phyloP scores from a whole-genome alignment of 2,329 filamentous ascomycete species.

The Neoascochyta sp. region DNA sequence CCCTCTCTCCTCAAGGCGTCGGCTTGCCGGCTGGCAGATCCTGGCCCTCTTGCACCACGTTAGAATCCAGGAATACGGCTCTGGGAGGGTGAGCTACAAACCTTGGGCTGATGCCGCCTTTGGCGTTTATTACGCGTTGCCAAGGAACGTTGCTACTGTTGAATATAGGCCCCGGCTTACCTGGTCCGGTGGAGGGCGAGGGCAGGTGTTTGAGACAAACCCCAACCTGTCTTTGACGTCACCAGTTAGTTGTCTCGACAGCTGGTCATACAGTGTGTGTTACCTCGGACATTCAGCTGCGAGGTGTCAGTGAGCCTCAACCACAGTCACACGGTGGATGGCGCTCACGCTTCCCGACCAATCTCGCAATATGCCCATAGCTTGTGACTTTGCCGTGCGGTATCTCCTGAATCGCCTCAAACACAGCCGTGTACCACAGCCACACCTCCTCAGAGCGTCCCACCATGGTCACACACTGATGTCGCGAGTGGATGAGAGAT shows the following conservation, averaged over 20 bases:
- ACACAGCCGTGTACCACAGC: constrained; percentile 74
- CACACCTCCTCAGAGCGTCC: constrained; percentile 67
- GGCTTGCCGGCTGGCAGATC: constrained; percentile 47
- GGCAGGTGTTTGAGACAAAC: constrained; percentile 85
- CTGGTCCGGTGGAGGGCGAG: constrained; percentile 41
- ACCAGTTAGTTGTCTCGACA: constrained; percentile 51
- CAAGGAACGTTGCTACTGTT: constrained; percentile 81
- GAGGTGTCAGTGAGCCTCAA: constrained; percentile 21
- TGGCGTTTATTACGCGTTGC: constrained; percentile 89
- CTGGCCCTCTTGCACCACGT: constrained; percentile 39
- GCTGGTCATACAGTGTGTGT: constrained; percentile 11
- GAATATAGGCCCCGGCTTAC: constrained; percentile 50
- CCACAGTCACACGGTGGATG: constrained; percentile 5
- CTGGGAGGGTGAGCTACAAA: constrained; percentile 34
- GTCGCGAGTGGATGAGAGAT: constrained; percentile 1
- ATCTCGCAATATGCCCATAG: constrained; percentile 75
- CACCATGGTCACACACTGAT: constrained; percentile 47
- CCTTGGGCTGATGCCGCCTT: constrained; percentile 82
- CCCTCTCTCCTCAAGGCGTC: constrained; percentile 46
- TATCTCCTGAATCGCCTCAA: constrained; percentile 79
- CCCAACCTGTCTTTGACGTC: constrained; percentile 68
- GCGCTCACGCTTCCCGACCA: constrained; percentile 67
- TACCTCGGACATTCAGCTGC: constrained; percentile 49
- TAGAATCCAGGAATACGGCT: constrained; percentile 16
- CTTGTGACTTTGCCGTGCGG: constrained; percentile 79